phyloP scores from a whole-genome alignment of 805 yeast genomes.

The Yamadazyma endophytica region DNA sequence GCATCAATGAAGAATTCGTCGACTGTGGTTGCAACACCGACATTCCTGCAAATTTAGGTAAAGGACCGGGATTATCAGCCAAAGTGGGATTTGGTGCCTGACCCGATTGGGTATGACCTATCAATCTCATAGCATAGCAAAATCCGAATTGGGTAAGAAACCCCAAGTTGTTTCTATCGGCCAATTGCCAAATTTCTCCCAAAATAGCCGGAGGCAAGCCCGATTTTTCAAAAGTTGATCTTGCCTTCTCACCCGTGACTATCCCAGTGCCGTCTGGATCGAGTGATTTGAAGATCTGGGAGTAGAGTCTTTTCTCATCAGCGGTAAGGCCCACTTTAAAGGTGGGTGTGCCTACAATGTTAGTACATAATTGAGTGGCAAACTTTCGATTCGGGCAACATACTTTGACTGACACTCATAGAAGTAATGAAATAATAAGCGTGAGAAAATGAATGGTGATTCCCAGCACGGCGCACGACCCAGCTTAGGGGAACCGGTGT shows the following conservation, averaged over 20 bases:
- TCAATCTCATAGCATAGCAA: slow-evolving; percentile 79
- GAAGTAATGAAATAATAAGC: no score
- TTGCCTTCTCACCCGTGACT: slow-evolving; percentile 84
- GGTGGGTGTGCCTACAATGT: slow-evolving; percentile 15
- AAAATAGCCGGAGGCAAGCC: slow-evolving; percentile 73
- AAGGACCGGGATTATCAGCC: slow-evolving; percentile 56
- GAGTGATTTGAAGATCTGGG: slow-evolving; percentile 71
- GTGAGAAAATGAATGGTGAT: no score
- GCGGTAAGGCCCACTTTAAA: slow-evolving; percentile 51
- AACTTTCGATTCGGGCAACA: not conserved
- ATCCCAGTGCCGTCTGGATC: slow-evolving; percentile 78
- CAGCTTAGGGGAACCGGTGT: no score
- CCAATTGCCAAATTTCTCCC: slow-evolving; percentile 91
- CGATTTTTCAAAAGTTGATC: slow-evolving; percentile 78
- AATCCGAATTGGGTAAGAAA: slow-evolving; percentile 77
- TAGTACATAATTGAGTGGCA: not conserved
- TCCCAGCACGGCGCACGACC: no score
- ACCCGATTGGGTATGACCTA: slow-evolving; percentile 83
- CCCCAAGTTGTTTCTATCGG: slow-evolving; percentile 89
- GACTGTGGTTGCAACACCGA: slow-evolving; percentile 29
- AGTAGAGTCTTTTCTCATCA: slow-evolving; percentile 73
- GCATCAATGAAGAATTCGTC: slow-evolving; percentile 38
- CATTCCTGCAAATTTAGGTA: slow-evolving; percentile 51
- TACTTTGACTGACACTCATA: not conserved
- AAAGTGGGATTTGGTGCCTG: slow-evolving; percentile 48